Conservation (phyloP, 306 rosid genomes). For the Prunus mira region DNA sequence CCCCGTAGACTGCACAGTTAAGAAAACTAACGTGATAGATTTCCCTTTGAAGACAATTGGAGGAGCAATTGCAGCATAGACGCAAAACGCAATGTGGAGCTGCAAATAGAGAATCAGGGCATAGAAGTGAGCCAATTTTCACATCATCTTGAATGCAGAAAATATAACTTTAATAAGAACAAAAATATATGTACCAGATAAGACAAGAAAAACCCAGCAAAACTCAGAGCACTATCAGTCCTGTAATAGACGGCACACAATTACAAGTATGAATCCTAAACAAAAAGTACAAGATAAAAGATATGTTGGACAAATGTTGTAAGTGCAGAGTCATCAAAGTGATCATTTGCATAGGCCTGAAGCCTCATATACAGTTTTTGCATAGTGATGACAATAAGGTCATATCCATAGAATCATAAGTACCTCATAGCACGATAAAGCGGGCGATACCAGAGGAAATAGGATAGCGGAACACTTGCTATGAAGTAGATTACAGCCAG, state of each 20-base stretch:
- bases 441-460: conserved; percentile 93
- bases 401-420: conserved; percentile 5
- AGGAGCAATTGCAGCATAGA: conserved; percentile 82
- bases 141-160: conserved; percentile 18
- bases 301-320: neutral
- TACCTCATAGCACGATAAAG: conserved; percentile 97
- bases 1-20: neutral
- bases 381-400: conserved; percentile 11
- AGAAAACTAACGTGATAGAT: conserved; percentile 75
- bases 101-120: conserved; percentile 34
- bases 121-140: conserved; percentile 21
- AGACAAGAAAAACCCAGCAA: conserved; percentile 78
- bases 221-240: conserved; percentile 94
- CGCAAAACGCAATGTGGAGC: conserved; percentile 82
- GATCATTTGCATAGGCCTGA: conserved; percentile 14
- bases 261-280: conserved; percentile 16
- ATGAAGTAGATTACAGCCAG: conserved; percentile 76
- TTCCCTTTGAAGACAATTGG: conserved; percentile 78
- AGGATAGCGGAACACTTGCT: conserved; percentile 71
- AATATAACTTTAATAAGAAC: conserved; percentile 17
- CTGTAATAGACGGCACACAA: conserved; percentile 43
- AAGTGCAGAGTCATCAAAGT: neutral
- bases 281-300: neutral
- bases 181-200: conserved; percentile 51
- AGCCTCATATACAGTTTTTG: conserved; percentile 20